A percentile compares a stretch with the other conserved stretches of the same genome.
Conservation (phyloP, 176 grass and related monocot species). For the Lolium rigidum region DNA sequence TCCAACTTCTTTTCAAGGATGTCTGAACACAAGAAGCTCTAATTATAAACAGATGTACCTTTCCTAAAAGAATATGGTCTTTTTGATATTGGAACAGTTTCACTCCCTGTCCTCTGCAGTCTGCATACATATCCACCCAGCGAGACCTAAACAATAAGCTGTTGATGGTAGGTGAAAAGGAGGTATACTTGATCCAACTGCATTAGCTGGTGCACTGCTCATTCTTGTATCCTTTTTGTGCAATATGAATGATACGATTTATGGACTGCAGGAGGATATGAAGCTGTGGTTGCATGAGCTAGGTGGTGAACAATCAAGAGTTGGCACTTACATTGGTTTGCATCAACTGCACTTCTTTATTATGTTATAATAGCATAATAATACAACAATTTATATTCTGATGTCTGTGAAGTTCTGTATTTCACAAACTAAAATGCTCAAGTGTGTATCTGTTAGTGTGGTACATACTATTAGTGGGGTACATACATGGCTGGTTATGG, state of each 20-base stretch:
- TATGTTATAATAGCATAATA: background rate
- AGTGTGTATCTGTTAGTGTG: background rate
- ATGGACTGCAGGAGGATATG: background rate
- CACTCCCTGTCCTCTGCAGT: background rate
- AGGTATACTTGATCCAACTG: background rate
- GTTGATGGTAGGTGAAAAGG: background rate
- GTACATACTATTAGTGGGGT: background rate
- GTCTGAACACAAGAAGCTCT: constrained; percentile 41
- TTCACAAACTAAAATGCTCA: background rate
- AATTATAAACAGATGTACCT: background rate
- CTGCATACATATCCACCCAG: background rate
- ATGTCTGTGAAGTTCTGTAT: background rate
- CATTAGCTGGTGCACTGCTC: background rate
- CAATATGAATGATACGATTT: background rate
- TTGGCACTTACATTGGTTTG: background rate
- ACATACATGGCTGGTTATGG: background rate
- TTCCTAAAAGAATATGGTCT: background rate
- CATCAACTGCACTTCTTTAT: background rate
- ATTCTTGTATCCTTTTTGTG: background rate
- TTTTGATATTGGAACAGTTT: background rate
- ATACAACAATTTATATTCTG: background rate
- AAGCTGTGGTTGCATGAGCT: background rate
- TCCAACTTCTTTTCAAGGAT: constrained; percentile 89
- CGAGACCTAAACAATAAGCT: background rate
- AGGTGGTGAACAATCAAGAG: background rate